phyloP scores from a whole-genome alignment of 2,329 filamentous ascomycete genomes.

The Cylindrodendrum hubeiense region DNA sequence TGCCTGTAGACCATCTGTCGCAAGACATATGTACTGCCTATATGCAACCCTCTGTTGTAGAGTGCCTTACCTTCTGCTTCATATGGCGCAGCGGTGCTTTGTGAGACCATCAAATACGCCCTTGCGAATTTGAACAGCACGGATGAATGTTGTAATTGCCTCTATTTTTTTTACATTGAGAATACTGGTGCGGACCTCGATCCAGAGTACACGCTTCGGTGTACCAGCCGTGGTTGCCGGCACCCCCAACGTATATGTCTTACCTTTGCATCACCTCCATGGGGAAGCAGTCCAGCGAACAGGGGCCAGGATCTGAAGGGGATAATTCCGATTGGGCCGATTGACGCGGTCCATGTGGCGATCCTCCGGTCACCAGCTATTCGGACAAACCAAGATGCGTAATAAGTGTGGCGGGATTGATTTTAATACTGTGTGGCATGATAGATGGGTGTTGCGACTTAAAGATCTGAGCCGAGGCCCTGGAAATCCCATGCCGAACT shows the following conservation, averaged over 20 bases:
- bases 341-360: background rate
- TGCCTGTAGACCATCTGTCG: no score
- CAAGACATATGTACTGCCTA: no score
- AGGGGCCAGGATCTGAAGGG: background rate
- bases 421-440: background rate
- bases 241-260: no score
- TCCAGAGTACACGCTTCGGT: constrained; percentile 1
- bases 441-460: background rate
- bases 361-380: background rate
- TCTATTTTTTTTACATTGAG: background rate
- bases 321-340: background rate
- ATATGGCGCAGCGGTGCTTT: no score
- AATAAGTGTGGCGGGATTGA: background rate
- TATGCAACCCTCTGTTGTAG: no score
- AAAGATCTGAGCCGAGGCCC: background rate
- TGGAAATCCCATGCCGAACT: background rate
- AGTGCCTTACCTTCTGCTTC: no score
- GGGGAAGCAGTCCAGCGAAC: no score
- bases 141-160: constrained; percentile 11
- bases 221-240: constrained; percentile 1
- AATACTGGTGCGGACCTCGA: background rate
- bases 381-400: background rate
- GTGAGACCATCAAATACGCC: background rate
- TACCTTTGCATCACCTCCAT: no score
- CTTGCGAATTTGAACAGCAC: background rate